Base-by-base conservation (phyloP, 2,329 filamentous ascomycete species). In the Paracorniculantispora psalliotae region DNA sequence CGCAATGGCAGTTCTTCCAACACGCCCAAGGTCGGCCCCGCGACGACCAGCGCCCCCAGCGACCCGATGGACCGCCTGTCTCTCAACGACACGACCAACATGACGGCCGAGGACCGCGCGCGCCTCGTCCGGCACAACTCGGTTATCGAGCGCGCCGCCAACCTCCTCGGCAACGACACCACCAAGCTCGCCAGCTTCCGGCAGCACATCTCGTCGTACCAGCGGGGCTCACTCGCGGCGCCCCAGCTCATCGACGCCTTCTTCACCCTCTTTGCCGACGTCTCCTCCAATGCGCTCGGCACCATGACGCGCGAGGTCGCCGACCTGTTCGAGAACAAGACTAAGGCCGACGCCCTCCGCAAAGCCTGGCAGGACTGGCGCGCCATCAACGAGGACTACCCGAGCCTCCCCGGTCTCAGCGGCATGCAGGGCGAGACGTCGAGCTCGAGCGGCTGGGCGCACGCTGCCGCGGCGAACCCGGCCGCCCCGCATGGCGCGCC, bases 361-460 rank as follows among this genome's bases (percentile, higher is more conserved):
- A 88, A 88, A 67, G 91, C 92, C 1, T 97, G 93, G 92, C 91
- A 91, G 66, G 90, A 96, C 73, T 97, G 93, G 91, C 90, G 91
- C 49, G 92, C 92, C 39, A 94, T 96, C 74, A 96, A 96, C 65
- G 92, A 97, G 73, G 92, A 97, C 71, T 97, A 97, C 66, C 93
- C 93, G 0, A 91, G 90, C 1, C 78, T 97, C 1, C 92, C 93
- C 1, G 88, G 89, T 0, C 81, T 90, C 0, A 82, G 83, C 57
- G 88, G 88, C 53, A 84, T 88, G 73, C 81, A 86, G 39, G 86
- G 87, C 26, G 80, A 78, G 4, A 81, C 82, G 0, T 81, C 81
- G 0, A 75, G 79, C 9, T 81, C 75, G 10, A 81, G 77, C 59
- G 83, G 82, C 60, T 84, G 88, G 85, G 85, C 72, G 63, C 77